These are phyloP conservation scores for Penicillium sp. DNA, from an alignment of 2,329 filamentous ascomycete species.

Conservation along the genomic window DNA sequence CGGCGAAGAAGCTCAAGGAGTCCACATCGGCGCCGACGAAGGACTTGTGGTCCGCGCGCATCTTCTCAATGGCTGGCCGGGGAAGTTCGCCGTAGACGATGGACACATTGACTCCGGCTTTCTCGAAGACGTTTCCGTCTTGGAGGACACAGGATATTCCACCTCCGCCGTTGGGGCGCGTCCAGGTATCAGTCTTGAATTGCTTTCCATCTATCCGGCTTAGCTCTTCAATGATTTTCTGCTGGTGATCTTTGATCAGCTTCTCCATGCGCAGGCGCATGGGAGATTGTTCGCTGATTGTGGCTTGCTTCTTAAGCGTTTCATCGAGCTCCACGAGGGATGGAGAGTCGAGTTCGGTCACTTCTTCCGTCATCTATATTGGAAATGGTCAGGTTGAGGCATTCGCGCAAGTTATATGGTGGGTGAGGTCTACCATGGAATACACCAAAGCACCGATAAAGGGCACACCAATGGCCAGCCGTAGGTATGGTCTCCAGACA, in stretches of 20 bases:
- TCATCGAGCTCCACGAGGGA: slow-evolving; percentile 78
- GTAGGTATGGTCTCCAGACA: slow-evolving; percentile 41
- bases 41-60: slow-evolving; percentile 90
- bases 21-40: slow-evolving; percentile 67
- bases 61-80: slow-evolving; percentile 76
- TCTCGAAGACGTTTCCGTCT: slow-evolving; percentile 94
- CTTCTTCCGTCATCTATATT: slow-evolving; percentile 30
- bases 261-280: slow-evolving; percentile 98
- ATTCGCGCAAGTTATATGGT: too few relatives aligned
- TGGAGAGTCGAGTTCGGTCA: slow-evolving; percentile 38
- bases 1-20: slow-evolving; percentile 86
- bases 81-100: slow-evolving; percentile 89
- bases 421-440: slow-evolving; percentile 49
- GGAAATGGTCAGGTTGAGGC: not conserved
- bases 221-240: slow-evolving; percentile 73
- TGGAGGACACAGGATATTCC: slow-evolving; percentile 95
- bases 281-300: slow-evolving; percentile 67
- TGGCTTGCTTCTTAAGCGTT: slow-evolving; percentile 66
- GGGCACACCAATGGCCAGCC: slow-evolving; percentile 42
- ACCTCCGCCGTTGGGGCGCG: slow-evolving; percentile 76
- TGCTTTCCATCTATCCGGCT: slow-evolving; percentile 72
- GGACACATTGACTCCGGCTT: slow-evolving; percentile 89
- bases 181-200: slow-evolving; percentile 81
- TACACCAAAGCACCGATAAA: slow-evolving; percentile 44
- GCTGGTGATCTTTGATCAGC: slow-evolving; percentile 87